Percentiles rank a stretch among this genome's conserved stretches.
Conservation (phyloP, 345 rosid species). For the Leavenworthia alabamica region DNA sequence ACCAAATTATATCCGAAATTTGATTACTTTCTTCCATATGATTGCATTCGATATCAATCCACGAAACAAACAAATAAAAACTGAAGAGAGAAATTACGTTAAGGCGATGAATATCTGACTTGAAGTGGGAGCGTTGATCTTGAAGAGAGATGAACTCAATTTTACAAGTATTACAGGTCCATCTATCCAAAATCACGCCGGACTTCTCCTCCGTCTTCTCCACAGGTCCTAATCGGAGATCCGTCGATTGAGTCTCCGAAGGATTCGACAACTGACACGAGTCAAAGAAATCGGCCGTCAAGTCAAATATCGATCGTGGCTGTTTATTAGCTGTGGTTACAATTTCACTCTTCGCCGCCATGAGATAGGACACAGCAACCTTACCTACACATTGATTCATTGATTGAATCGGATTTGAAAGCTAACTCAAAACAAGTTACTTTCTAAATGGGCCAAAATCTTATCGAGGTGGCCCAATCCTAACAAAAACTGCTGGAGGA, state of each 20-base stretch:
- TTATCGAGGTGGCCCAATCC: no score
- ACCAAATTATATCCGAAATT: background rate
- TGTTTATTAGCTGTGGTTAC: slow-evolving; percentile 25
- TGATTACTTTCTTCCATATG: no score
- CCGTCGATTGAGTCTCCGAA: slow-evolving; percentile 29
- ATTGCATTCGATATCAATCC: no score
- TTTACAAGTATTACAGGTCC: slow-evolving; percentile 89
- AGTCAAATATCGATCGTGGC: slow-evolving; percentile 58
- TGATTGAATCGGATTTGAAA: no score
- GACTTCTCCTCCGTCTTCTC: slow-evolving; percentile 29
- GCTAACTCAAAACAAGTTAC: no score
- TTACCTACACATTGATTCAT: no score
- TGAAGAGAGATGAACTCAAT: slow-evolving; percentile 73
- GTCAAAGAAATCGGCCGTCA: slow-evolving; percentile 50
- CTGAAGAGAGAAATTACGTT: slow-evolving; percentile 43
- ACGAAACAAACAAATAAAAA: no score
- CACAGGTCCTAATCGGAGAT: slow-evolving; percentile 10
- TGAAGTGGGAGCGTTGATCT: slow-evolving; percentile 89
- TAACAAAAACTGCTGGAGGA: slow-evolving; percentile 49
- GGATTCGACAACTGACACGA: slow-evolving; percentile 51
- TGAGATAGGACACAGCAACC: no score
- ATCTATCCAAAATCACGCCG: slow-evolving; percentile 42
- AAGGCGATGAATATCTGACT: slow-evolving; percentile 82
- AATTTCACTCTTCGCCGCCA: no score
- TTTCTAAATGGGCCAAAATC: no score